A percentile compares a stretch with the other conserved stretches of the same genome.
phyloP scores from a whole-genome alignment of 306 rosid genomes.

The Cicer cuneatum region DNA sequence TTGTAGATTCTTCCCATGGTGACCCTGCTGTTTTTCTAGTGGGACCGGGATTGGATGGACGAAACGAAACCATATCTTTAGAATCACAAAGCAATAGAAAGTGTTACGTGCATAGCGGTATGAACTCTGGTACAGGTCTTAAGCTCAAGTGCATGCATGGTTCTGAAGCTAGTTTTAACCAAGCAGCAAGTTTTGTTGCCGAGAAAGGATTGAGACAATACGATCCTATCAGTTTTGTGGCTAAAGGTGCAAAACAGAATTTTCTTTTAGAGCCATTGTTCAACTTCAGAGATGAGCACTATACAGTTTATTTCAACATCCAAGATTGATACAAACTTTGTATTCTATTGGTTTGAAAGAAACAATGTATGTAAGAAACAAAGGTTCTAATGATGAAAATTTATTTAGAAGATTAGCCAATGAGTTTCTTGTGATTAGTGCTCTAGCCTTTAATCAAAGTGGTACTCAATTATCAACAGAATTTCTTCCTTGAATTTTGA shows the following conservation, averaged over 20 bases:
- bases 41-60: conserved; percentile 73
- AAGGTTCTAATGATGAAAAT: conserved; percentile 10
- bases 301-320: conserved; percentile 79
- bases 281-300: conserved; percentile 68
- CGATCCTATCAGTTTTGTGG: conserved; percentile 78
- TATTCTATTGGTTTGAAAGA: not conserved
- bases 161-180: conserved; percentile 45
- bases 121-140: conserved; percentile 44
- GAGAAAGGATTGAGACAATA: conserved; percentile 59
- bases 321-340: conserved; percentile 29
- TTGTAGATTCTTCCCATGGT: conserved; percentile 48
- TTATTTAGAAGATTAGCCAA: not conserved
- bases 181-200: conserved; percentile 68
- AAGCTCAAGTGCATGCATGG: conserved; percentile 62
- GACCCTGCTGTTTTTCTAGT: conserved; percentile 50
- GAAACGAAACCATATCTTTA: conserved; percentile 57
- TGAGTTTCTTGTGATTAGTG: not conserved
- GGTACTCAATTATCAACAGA: no score
- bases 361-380: not conserved
- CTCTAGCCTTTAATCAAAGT: no score
- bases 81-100: conserved; percentile 60
- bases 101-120: conserved; percentile 62
- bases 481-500: no score
- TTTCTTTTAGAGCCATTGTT: conserved; percentile 76
- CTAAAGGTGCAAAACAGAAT: conserved; percentile 63